phyloP scores from a whole-genome alignment of 2,329 filamentous ascomycete genomes.

The Fusarium multiceps region DNA sequence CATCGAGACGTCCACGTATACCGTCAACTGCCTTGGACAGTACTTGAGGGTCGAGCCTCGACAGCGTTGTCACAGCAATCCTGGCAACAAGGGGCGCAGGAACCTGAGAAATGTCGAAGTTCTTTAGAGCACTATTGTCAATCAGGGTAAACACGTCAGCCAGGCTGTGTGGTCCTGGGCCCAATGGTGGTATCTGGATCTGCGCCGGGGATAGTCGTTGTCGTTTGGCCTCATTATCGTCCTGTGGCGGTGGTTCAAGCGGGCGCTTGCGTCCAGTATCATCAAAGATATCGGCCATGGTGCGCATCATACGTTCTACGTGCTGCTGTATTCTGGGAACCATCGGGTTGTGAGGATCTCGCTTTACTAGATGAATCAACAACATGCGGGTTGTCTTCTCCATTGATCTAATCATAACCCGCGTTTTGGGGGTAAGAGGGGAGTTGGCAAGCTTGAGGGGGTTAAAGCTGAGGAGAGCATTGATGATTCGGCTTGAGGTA shows the following conservation, averaged over 20 bases:
- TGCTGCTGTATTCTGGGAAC: slow-evolving; percentile 85
- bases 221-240: slow-evolving; percentile 84
- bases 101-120: slow-evolving; percentile 85
- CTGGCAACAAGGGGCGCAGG: slow-evolving; percentile 80
- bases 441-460: slow-evolving; percentile 83
- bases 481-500: slow-evolving; percentile 86
- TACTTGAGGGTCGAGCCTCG: slow-evolving; percentile 74
- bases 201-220: slow-evolving; percentile 68
- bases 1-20: slow-evolving; percentile 62
- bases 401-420: slow-evolving; percentile 90
- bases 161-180: slow-evolving; percentile 79
- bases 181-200: slow-evolving; percentile 74
- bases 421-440: slow-evolving; percentile 80
- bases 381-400: slow-evolving; percentile 91
- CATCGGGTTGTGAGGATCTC: slow-evolving; percentile 83
- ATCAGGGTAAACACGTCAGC: slow-evolving; percentile 90
- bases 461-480: slow-evolving; percentile 89
- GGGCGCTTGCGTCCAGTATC: slow-evolving; percentile 82
- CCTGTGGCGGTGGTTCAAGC: slow-evolving; percentile 74
- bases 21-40: slow-evolving; percentile 79
- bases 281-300: slow-evolving; percentile 81
- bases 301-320: slow-evolving; percentile 83
- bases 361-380: slow-evolving; percentile 85
- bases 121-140: slow-evolving; percentile 74
- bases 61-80: slow-evolving; percentile 83